Conservation (phyloP, 768 basidiomycete genomes). For the Boletus coccyginus region DNA sequence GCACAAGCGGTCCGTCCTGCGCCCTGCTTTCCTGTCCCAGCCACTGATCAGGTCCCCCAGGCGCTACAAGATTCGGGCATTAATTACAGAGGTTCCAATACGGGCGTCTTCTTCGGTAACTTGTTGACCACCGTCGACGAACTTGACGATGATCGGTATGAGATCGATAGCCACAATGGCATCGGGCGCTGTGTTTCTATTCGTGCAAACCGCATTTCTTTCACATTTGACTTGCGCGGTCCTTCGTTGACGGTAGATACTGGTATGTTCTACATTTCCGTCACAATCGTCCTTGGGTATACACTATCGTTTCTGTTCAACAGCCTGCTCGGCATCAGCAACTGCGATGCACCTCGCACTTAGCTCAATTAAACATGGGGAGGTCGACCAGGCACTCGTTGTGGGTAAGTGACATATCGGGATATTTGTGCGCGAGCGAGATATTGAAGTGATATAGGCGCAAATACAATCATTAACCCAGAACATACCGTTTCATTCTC, state of each 20-base stretch:
- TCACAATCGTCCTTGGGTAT: neutral
- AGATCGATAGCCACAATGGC: slow-evolving; percentile 28
- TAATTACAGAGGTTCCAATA: slow-evolving; percentile 40
- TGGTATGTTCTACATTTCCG: slow-evolving; percentile 5
- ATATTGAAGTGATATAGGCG: slow-evolving; percentile 13
- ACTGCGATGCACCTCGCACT: slow-evolving; percentile 48
- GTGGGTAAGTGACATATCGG: slow-evolving; percentile 13
- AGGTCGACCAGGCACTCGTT: slow-evolving; percentile 48
- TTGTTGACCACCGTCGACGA: slow-evolving; percentile 27
- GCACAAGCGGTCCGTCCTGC: slow-evolving; percentile 25
- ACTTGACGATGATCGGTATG: slow-evolving; percentile 28
- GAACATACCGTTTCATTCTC: slow-evolving; percentile 28
- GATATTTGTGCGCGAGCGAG: neutral
- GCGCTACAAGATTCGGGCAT: slow-evolving; percentile 48
- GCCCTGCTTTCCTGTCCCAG: neutral
- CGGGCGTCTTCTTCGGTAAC: slow-evolving; percentile 42
- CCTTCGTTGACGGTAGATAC: slow-evolving; percentile 48
- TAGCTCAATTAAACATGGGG: slow-evolving; percentile 41
- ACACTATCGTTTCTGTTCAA: neutral
- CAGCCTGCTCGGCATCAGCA: slow-evolving; percentile 45
- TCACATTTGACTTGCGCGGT: slow-evolving; percentile 37
- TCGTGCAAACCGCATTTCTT: slow-evolving; percentile 34
- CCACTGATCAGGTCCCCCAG: neutral
- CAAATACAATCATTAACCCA: slow-evolving; percentile 28
- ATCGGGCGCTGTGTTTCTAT: slow-evolving; percentile 32